Evolutionary conservation across 257 asterid genomes (phyloP).

Genomic region (Oldenlandia corymbosa): DNA sequence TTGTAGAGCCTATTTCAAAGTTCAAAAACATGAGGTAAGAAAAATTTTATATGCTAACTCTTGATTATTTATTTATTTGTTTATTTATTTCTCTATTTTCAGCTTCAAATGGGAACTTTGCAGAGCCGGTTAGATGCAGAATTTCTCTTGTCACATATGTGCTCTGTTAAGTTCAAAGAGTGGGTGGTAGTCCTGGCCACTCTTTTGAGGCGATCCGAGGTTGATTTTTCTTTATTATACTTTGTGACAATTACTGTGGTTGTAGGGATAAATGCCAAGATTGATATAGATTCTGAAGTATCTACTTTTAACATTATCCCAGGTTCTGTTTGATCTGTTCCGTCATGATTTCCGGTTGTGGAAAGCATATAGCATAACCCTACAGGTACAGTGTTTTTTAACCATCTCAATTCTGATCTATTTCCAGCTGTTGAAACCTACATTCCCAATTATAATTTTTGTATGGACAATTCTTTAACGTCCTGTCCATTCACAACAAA

Average conservation of each 20-base stretch:
- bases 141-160: constrained; percentile 93
- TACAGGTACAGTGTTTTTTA: constrained; percentile 47
- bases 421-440: not conserved
- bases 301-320: constrained; percentile 16
- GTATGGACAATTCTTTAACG: not conserved
- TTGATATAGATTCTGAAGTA: too few relatives aligned
- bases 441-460: not conserved
- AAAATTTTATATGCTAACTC: too few relatives aligned
- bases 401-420: not conserved
- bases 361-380: constrained; percentile 77
- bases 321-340: constrained; percentile 93
- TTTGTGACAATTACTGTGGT: too few relatives aligned
- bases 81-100: too few relatives aligned
- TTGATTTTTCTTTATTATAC: constrained; percentile 27
- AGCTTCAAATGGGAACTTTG: constrained; percentile 92
- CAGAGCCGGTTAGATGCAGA: constrained; percentile 98
- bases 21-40: too few relatives aligned
- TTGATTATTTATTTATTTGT: too few relatives aligned
- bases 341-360: constrained; percentile 80
- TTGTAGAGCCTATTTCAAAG: too few relatives aligned
- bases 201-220: constrained; percentile 95
- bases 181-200: constrained; percentile 99
- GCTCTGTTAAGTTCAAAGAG: constrained; percentile 96
- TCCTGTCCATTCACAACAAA: not conserved
- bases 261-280: not conserved